Conservation (phyloP, 2,329 filamentous ascomycete species). For the Neofusicoccum sp. region DNA sequence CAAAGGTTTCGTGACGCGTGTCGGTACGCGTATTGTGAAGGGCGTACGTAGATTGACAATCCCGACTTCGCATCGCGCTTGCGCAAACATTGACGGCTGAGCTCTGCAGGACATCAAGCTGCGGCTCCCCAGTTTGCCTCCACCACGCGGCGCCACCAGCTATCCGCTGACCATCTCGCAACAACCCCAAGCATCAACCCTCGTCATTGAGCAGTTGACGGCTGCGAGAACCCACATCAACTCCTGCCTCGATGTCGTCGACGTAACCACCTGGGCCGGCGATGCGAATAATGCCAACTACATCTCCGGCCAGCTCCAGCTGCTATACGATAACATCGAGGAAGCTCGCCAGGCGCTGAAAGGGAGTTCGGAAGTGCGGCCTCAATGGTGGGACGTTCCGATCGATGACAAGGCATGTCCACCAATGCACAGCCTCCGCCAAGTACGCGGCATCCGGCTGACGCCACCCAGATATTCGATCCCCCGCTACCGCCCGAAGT, state of each 20-base stretch:
- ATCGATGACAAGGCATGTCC: slow-evolving; percentile 56
- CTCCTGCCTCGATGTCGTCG: slow-evolving; percentile 77
- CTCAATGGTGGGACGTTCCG: slow-evolving; percentile 56
- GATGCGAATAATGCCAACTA: slow-evolving; percentile 59
- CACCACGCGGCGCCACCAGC: slow-evolving; percentile 50
- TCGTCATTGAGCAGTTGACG: slow-evolving; percentile 68
- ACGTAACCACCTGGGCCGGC: slow-evolving; percentile 71
- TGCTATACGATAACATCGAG: slow-evolving; percentile 60
- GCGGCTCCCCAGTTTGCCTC: slow-evolving; percentile 66
- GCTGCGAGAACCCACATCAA: slow-evolving; percentile 75
- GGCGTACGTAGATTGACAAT: slow-evolving; percentile 58
- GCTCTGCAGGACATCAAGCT: slow-evolving; percentile 67
- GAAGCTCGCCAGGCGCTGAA: slow-evolving; percentile 61
- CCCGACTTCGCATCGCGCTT: neutral
- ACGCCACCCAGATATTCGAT: slow-evolving; percentile 50
- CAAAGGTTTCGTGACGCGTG: slow-evolving; percentile 87
- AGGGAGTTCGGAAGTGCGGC: slow-evolving; percentile 51
- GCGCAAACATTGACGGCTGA: slow-evolving; percentile 1
- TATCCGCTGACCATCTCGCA: slow-evolving; percentile 54
- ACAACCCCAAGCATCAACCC: slow-evolving; percentile 53
- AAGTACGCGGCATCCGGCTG: neutral
- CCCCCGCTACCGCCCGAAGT: slow-evolving; percentile 64
- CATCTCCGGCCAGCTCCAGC: slow-evolving; percentile 57
- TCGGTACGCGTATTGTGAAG: slow-evolving; percentile 88
- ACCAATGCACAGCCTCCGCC: neutral